phyloP scores from a whole-genome alignment of 2,329 filamentous ascomycete genomes.

The Ceratocystis lukuohia region DNA sequence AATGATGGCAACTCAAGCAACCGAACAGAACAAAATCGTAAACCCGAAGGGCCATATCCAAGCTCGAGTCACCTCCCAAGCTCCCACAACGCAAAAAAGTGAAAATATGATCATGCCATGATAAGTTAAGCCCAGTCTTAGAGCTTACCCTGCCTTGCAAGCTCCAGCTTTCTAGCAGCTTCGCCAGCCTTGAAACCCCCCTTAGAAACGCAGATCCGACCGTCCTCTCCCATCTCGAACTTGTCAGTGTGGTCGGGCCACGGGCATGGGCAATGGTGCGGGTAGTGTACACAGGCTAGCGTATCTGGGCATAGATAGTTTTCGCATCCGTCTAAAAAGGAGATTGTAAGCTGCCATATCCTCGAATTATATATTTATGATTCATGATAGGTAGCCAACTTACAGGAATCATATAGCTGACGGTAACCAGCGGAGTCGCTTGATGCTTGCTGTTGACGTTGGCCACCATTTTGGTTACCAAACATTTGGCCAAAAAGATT shows the following conservation, averaged over 20 bases:
- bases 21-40: background rate
- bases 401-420: conserved; percentile 54
- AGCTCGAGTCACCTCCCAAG: background rate
- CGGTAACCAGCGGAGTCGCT: conserved; percentile 76
- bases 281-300: conserved; percentile 86
- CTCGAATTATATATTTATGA: background rate
- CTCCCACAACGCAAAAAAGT: background rate
- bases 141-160: conserved; percentile 65
- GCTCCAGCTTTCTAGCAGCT: conserved; percentile 60
- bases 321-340: conserved; percentile 57
- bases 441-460: conserved; percentile 62
- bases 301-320: conserved; percentile 93
- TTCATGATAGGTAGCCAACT: conserved; percentile 20
- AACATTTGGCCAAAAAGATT: conserved; percentile 99
- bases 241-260: conserved; percentile 68
- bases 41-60: background rate
- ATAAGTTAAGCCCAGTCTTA: conserved; percentile 27
- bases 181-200: conserved; percentile 62
- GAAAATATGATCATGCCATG: background rate
- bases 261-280: conserved; percentile 90
- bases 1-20: background rate
- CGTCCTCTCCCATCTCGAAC: conserved; percentile 58
- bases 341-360: background rate
- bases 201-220: conserved; percentile 59
- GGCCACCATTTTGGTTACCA: conserved; percentile 35